Percentiles rank a stretch among this genome's conserved stretches.
Evolutionary conservation across 2,329 filamentous ascomycete species (phyloP).

Genomic region (Sporothrix curviconia): DNA sequence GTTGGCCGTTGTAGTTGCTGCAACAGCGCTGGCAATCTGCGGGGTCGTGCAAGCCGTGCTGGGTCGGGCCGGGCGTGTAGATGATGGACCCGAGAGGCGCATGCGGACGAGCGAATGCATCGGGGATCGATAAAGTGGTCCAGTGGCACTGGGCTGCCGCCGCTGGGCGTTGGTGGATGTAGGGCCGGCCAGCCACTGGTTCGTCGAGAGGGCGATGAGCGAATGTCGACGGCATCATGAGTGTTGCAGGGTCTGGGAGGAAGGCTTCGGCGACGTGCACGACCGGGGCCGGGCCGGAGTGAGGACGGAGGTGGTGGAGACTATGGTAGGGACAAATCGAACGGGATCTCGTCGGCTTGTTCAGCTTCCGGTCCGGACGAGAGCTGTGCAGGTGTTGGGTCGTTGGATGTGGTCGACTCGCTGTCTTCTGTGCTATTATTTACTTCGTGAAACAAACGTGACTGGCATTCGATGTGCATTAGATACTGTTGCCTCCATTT

Average conservation of each 20-base stretch:
- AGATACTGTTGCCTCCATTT: no score
- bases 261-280: no score
- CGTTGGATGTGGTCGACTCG: neutral
- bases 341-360: no score
- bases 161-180: no score
- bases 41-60: neutral
- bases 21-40: neutral
- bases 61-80: neutral
- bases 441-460: neutral
- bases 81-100: neutral
- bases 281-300: no score
- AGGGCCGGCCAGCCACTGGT: no score
- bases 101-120: constrained; percentile 7
- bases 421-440: neutral
- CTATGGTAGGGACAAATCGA: no score
- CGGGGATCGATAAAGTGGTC: neutral
- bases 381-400: neutral
- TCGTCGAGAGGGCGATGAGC: no score
- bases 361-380: neutral
- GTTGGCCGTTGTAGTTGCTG: constrained; percentile 1
- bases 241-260: no score
- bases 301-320: no score
- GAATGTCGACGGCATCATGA: no score
- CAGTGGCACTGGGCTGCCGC: neutral
- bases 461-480: no score